Conservation (phyloP, 805 yeast species). For the Kazachstania taianensis region DNA sequence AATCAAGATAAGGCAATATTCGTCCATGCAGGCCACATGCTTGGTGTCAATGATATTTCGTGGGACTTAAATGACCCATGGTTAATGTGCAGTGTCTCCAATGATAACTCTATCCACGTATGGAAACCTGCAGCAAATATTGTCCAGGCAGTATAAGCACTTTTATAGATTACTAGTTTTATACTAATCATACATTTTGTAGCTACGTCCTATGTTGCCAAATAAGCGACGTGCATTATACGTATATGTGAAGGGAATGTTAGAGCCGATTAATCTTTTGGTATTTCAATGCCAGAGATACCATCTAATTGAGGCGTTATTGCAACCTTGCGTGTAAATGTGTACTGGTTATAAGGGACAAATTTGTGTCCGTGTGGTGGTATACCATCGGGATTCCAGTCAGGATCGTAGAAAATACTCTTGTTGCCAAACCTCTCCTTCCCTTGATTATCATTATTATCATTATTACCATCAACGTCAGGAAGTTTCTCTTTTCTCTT, state of each 20-base stretch:
- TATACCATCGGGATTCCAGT: constrained; percentile 51
- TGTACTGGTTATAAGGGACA: constrained; percentile 21
- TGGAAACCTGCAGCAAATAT: constrained; percentile 56
- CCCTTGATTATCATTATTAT: neutral
- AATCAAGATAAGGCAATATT: constrained; percentile 36
- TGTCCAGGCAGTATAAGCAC: constrained; percentile 16
- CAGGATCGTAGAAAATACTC: constrained; percentile 56
- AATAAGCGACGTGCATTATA: no score
- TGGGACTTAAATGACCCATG: constrained; percentile 72
- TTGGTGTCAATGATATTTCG: constrained; percentile 73
- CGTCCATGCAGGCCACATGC: constrained; percentile 76
- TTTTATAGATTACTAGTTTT: no score
- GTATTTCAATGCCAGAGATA: constrained; percentile 3
- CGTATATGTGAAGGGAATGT: no score
- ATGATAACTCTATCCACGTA: constrained; percentile 78
- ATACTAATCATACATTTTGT: no score
- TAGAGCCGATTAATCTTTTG: no score
- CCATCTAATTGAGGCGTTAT: constrained; percentile 6
- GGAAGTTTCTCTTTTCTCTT: neutral
- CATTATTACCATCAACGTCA: neutral
- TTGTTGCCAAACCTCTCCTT: constrained; percentile 32
- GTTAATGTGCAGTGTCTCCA: constrained; percentile 67
- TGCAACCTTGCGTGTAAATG: constrained; percentile 24
- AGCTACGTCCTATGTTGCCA: no score
- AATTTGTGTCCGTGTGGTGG: constrained; percentile 34